A percentile compares a stretch with the other conserved stretches of the same genome.
Conservation (phyloP, 169 alveolate species). For the Perkinsus olseni region DNA sequence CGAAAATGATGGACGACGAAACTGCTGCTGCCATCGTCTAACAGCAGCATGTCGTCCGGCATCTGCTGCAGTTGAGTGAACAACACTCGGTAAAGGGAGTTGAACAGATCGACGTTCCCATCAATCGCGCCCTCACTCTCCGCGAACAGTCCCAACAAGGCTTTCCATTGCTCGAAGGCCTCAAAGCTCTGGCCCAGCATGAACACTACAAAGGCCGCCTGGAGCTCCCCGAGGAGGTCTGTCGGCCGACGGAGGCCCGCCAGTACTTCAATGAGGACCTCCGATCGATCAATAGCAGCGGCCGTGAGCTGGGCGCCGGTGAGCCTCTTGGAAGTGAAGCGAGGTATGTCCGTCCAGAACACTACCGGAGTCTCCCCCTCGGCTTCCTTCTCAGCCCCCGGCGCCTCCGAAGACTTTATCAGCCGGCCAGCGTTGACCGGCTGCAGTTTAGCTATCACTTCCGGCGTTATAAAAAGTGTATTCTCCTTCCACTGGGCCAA, state of each 20-base stretch:
- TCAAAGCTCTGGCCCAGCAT: conserved; percentile 40
- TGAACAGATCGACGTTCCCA: not conserved
- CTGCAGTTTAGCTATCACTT: not conserved
- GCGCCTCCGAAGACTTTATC: not conserved
- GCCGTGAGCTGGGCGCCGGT: not conserved
- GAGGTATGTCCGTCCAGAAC: conserved; percentile 2
- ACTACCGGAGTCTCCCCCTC: conserved; percentile 3
- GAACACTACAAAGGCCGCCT: conserved; percentile 35
- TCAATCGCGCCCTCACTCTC: conserved; percentile 25
- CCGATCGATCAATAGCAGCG: not conserved
- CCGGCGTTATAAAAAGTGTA: conserved; percentile 3
- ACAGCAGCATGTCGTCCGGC: conserved; percentile 16
- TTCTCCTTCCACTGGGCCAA: conserved; percentile 7
- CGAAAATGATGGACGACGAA: conserved; percentile 11
- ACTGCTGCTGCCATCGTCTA: conserved; percentile 2
- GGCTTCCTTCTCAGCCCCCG: conserved; percentile 11
- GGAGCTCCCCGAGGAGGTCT: conserved; percentile 41
- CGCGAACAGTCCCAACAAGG: conserved; percentile 27
- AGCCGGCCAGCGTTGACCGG: conserved; percentile 2
- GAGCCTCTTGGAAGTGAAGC: not conserved
- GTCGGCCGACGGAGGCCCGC: not conserved
- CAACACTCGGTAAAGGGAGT: conserved; percentile 12
- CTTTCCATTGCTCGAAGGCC: conserved; percentile 43
- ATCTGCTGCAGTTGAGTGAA: conserved; percentile 9
- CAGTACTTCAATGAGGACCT: not conserved